Percentiles rank a stretch among this genome's conserved stretches.
Evolutionary conservation across 2,329 filamentous ascomycete species (phyloP).

Genomic region (Epichloe amarillans): DNA sequence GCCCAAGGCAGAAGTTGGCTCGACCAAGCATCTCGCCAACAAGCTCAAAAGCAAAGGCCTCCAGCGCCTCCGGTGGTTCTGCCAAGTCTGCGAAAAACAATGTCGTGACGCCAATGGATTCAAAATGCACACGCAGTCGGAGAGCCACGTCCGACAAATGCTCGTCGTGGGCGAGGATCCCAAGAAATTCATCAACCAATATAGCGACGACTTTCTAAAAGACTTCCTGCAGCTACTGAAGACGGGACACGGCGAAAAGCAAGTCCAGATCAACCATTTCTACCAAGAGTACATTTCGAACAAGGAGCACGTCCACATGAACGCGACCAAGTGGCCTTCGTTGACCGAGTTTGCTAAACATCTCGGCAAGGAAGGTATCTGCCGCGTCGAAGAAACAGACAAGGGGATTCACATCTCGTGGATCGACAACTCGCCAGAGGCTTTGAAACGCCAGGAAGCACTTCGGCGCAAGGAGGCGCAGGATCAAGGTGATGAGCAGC

Average conservation of each 20-base stretch:
- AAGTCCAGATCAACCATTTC: constrained; percentile 79
- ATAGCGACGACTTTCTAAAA: constrained; percentile 63
- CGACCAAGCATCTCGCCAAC: constrained; percentile 81
- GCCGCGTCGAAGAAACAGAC: constrained; percentile 74
- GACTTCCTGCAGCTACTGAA: constrained; percentile 68
- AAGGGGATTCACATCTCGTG: constrained; percentile 80
- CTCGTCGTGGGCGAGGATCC: constrained; percentile 77
- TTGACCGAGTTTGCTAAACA: constrained; percentile 84
- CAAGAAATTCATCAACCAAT: constrained; percentile 71
- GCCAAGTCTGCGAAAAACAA: constrained; percentile 57
- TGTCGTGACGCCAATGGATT: constrained; percentile 77
- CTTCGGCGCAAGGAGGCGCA: constrained; percentile 71
- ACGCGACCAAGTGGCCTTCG: constrained; percentile 76
- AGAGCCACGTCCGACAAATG: constrained; percentile 83
- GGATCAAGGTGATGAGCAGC: constrained; percentile 81
- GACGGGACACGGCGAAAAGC: constrained; percentile 83
- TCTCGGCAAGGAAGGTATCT: constrained; percentile 75
- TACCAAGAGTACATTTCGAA: constrained; percentile 89
- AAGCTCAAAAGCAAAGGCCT: constrained; percentile 72
- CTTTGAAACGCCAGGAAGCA: constrained; percentile 66
- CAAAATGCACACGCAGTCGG: constrained; percentile 75
- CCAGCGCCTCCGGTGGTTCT: constrained; percentile 84
- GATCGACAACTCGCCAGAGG: constrained; percentile 85
- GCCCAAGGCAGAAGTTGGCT: constrained; percentile 85
- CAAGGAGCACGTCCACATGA: constrained; percentile 77